These are phyloP conservation scores for Clavispora carvajalis DNA, from an alignment of 805 yeast species.

Conservation along the genomic window DNA sequence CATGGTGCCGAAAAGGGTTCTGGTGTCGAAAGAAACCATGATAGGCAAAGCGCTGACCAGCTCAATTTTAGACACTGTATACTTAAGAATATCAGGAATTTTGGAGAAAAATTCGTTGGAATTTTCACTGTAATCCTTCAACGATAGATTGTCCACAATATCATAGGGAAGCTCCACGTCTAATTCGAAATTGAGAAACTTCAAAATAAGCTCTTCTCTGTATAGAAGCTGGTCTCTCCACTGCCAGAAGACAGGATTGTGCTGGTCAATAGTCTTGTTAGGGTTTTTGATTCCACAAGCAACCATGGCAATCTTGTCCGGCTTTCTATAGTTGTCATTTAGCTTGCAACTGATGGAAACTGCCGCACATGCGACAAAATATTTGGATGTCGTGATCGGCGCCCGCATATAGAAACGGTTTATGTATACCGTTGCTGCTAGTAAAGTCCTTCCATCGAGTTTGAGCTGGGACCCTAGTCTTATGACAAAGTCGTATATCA, in stretches of 20 bases:
- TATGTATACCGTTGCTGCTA: conserved; percentile 37
- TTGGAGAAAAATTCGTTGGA: conserved; percentile 9
- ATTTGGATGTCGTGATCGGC: conserved; percentile 40
- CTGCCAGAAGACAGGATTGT: conserved; percentile 37
- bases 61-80: conserved; percentile 32
- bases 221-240: conserved; percentile 42
- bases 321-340: conserved; percentile 38
- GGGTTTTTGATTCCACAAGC: conserved; percentile 34
- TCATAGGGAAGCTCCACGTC: conserved; percentile 36
- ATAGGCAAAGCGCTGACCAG: conserved; percentile 35
- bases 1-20: conserved; percentile 26
- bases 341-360: conserved; percentile 39
- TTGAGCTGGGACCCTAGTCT: conserved; percentile 32
- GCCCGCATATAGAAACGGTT: conserved; percentile 37
- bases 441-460: conserved; percentile 37
- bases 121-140: conserved; percentile 5
- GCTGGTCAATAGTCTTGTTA: conserved; percentile 30
- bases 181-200: conserved; percentile 35
- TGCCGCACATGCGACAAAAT: conserved; percentile 41
- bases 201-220: conserved; percentile 38
- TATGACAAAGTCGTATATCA: conserved; percentile 34
- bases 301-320: conserved; percentile 37
- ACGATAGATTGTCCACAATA: conserved; percentile 21
- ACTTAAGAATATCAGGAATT: conserved; percentile 20
- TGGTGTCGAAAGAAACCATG: conserved; percentile 29